Conservation (phyloP, 139 green algal species). For the Zygnema circumcarinatum region DNA sequence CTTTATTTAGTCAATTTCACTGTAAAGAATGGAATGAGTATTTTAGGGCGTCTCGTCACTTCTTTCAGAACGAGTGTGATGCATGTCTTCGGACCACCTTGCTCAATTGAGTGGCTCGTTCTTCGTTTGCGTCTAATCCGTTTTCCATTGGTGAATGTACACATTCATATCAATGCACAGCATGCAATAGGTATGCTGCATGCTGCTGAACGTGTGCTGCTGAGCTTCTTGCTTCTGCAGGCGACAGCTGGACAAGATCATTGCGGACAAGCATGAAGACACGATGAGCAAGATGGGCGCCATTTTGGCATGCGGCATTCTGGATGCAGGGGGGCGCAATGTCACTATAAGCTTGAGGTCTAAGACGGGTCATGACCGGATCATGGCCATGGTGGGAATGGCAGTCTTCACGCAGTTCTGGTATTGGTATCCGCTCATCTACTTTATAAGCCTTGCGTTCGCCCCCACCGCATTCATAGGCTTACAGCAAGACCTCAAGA, state of each 20-base stretch:
- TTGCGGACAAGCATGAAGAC: constrained; percentile 94
- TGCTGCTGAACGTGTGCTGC: too few species aligned
- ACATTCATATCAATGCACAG: too few species aligned
- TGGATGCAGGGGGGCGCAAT: constrained; percentile 95
- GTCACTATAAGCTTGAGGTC: constrained; percentile 81
- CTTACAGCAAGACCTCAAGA: constrained; percentile 80
- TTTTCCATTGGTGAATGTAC: too few species aligned
- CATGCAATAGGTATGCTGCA: too few species aligned
- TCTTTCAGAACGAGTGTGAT: too few species aligned
- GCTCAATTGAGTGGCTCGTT: too few species aligned
- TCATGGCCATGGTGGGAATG: constrained; percentile 86
- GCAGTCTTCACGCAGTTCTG: constrained; percentile 97
- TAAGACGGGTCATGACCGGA: constrained; percentile 78
- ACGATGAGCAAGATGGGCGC: constrained; percentile 92
- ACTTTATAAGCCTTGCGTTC: constrained; percentile 89
- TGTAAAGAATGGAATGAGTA: too few species aligned
- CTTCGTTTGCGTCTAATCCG: too few species aligned
- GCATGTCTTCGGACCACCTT: too few species aligned
- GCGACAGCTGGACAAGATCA: constrained; percentile 81
- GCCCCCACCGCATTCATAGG: constrained; percentile 87
- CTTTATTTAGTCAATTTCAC: too few species aligned
- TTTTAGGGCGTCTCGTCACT: too few species aligned
- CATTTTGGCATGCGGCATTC: constrained; percentile 92
- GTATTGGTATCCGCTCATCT: constrained; percentile 97
- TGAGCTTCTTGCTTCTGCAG: too few species aligned